Evolutionary conservation across 176 grass and related monocot species (phyloP), one percentile per base, ranked within the genome.

Genomic region (Urochloa ruziziensis): DNA sequence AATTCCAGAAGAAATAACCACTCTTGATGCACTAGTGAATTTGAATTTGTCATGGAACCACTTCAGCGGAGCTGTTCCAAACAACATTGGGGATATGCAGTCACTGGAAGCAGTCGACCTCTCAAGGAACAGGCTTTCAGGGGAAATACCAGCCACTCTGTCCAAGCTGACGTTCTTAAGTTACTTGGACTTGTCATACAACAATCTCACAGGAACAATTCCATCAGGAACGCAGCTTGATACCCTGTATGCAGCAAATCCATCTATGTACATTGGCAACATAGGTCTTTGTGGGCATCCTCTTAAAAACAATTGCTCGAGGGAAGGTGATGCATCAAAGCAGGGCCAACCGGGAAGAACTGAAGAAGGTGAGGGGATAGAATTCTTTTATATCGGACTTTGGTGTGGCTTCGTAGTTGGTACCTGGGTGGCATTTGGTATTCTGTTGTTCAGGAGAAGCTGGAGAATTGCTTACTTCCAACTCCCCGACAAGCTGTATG

Each of bases 51-150:
- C 84, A n/a, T 0, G 23, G 43, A 90, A 87, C 43, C 40, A 58
- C 33, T 46, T 90, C 0, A 74, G 3, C 0, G 66, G 80, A 54
- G n/a, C 24, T 7, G 59, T 91, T 63, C 54, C 73, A 6, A 9
- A 75, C 19, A 66, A 25, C 1, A 87, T 87, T 6, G 84, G 84
- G 13, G 11, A 24, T 0, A 78, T 91, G 70, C 32, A 27, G 21
- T 79, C 53, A 2, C n/a, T 89, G 4, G 83, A 89, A 39, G 83
- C 87, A 30, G 13, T 92, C 0, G 90, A 89, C 40, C 67, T 92
- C 12, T 86, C 78, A 16, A 78, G 24, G 12, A 92, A 92, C 49
- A 43, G 70, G 5, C 9, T 92, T 34, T 86, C 7, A 4, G 74
- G 79, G 8, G 39, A 16, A 61, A 86, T 92, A 33, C 83, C 83